Percentiles rank a stretch among this genome's conserved stretches.
phyloP scores from a whole-genome alignment of 2,329 filamentous ascomycete genomes.

The Ceratocystis huliohia region DNA sequence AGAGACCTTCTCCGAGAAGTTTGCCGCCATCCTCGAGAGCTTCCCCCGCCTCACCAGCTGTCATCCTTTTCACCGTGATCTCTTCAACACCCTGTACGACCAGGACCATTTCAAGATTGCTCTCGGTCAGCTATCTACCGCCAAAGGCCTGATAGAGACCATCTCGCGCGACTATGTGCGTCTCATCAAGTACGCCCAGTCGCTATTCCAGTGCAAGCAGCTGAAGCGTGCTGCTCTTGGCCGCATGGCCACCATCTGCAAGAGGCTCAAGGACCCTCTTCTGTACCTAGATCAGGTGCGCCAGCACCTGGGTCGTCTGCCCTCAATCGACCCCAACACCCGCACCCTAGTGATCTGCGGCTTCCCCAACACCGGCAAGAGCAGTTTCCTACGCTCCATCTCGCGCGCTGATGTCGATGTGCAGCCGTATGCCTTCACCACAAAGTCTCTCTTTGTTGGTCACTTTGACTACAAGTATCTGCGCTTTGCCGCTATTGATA shows the following conservation, averaged over 20 bases:
- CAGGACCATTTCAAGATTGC: slow-evolving; percentile 96
- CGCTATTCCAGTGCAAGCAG: slow-evolving; percentile 97
- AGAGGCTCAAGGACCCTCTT: slow-evolving; percentile 84
- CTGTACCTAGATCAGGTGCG: slow-evolving; percentile 84
- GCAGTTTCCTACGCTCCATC: slow-evolving; percentile 83
- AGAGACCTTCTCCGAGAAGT: slow-evolving; percentile 92
- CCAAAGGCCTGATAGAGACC: slow-evolving; percentile 92
- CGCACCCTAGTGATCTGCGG: slow-evolving; percentile 91
- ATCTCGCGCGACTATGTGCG: slow-evolving; percentile 94
- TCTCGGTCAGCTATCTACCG: slow-evolving; percentile 87
- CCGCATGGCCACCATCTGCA: slow-evolving; percentile 96
- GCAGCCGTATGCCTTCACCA: slow-evolving; percentile 96
- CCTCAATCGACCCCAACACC: slow-evolving; percentile 96
- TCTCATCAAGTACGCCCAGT: slow-evolving; percentile 81
- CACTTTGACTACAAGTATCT: slow-evolving; percentile 84
- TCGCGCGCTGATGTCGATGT: slow-evolving; percentile 82
- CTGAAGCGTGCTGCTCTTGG: slow-evolving; percentile 90
- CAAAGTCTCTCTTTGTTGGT: slow-evolving; percentile 91
- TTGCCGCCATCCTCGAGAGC: slow-evolving; percentile 77
- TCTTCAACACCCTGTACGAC: slow-evolving; percentile 95
- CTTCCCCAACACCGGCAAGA: slow-evolving; percentile 96
- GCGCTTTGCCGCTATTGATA: slow-evolving; percentile 70
- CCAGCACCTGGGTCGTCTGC: slow-evolving; percentile 92
- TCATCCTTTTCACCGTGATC: slow-evolving; percentile 75
- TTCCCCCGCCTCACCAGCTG: slow-evolving; percentile 90